Evolutionary conservation across 2,329 filamentous ascomycete genomes (phyloP), one percentile per base, ranked within the genome.

Genomic region (Ceratocystiopsis brevicomis): DNA sequence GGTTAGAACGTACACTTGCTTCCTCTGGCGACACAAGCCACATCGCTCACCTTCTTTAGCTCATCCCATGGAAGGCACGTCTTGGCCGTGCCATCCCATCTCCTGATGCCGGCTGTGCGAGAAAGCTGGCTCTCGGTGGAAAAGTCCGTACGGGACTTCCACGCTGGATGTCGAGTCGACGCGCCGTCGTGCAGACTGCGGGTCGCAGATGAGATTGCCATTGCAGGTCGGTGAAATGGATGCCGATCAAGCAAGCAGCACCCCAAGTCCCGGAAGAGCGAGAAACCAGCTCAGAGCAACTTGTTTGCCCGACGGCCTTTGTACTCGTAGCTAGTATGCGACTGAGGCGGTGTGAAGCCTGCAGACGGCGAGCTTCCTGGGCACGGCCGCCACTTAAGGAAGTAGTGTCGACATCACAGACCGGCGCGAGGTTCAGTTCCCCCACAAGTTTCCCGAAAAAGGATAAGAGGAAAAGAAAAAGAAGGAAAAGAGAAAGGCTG

Each of bases 21-120:
- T 6, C 6, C 32, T n/a, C 37, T 1, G 9, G 11, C 19, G 30
- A 14, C 17, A 5, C 14, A 36, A 34, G 21, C 13, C n/a, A 15
- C 12, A 15, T 17, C 4, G 57, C 65, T 54, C 54, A 71, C 69
- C 54, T 61, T 62, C 51, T 60, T 60, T 37, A 71, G 51, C 33
- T 56, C 59, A 43, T 71, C 63, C 69, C 69, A 73, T 15, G 58
- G 51, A 14, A 54, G 51, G 43, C 56, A 63, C 1, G 61, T 59
- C 48, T 60, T 61, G 15, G 64, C 61, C 30, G 60, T 61, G 42
- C 69, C 69, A 48, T 72, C 67, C 66, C 68, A 72, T 48, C 64
- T 61, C 55, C 61, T 63, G n/a, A 70, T 53, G n/a, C 51, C 54
- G 2, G 51, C 44, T n/a, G 33, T 32, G 32, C 49, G 54, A n/a